Percentiles rank a stretch among this genome's conserved stretches.
Evolutionary conservation across 352 stramenopile species (phyloP).

Genomic region (Pythium guiyangense): DNA sequence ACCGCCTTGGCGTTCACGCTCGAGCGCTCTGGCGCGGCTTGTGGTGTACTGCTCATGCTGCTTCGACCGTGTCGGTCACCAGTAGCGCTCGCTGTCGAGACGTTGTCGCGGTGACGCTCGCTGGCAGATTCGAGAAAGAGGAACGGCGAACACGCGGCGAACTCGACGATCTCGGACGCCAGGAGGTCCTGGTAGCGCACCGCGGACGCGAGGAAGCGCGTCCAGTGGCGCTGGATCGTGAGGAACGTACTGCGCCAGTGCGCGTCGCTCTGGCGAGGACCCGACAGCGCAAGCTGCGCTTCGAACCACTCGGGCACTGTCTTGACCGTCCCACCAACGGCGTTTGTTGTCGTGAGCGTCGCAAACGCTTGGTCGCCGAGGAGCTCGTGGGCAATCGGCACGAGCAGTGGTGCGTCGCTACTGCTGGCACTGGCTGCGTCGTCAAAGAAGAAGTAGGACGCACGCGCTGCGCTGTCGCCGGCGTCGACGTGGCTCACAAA

Average conservation of each 20-base stretch:
- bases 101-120: not conserved
- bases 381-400: conserved; percentile 2
- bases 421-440: not conserved
- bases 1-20: conserved; percentile 26
- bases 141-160: conserved; percentile 41
- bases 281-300: conserved; percentile 7
- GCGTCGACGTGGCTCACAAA: conserved; percentile 26
- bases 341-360: not conserved
- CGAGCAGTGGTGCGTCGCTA: not conserved
- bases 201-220: conserved; percentile 14
- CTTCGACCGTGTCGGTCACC: not conserved
- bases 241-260: conserved; percentile 15
- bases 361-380: conserved; percentile 5
- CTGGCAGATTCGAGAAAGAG: conserved; percentile 15
- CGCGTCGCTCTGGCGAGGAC: not conserved
- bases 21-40: too few relatives aligned
- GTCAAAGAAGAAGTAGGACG: conserved; percentile 21
- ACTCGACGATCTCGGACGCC: conserved; percentile 38
- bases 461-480: conserved; percentile 16
- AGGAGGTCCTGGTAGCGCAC: conserved; percentile 37
- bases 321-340: conserved; percentile 9
- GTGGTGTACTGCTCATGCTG: not conserved
- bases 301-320: conserved; percentile 32
- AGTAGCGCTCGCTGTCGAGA: not conserved
- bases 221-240: conserved; percentile 25